These are phyloP conservation scores for Pulveroboletus frians DNA, from an alignment of 768 basidiomycete genomes.

Conservation along the genomic window DNA sequence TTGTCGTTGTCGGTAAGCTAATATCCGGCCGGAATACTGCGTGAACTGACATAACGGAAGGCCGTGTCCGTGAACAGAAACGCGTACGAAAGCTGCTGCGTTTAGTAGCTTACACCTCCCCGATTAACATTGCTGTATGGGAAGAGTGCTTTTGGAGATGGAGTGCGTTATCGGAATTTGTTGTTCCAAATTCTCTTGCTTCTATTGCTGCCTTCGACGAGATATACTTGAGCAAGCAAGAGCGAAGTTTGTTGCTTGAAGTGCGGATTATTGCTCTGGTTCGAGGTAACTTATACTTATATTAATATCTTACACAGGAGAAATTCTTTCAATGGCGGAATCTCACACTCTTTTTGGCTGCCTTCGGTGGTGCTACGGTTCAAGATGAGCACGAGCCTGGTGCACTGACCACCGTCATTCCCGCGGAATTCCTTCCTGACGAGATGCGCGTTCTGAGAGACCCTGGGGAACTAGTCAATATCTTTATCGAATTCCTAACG, in stretches of 20 bases:
- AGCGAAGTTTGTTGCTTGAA: constrained; percentile 36
- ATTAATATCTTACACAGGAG: constrained; percentile 43
- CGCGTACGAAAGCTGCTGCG: constrained; percentile 69
- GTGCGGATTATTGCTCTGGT: constrained; percentile 20
- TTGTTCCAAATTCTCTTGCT: constrained; percentile 38
- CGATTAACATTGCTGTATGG: constrained; percentile 76
- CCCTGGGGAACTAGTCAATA: constrained; percentile 52
- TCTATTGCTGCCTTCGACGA: constrained; percentile 33
- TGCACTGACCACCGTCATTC: constrained; percentile 51
- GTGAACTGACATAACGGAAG: constrained; percentile 31
- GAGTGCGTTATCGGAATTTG: constrained; percentile 56
- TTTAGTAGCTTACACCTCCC: constrained; percentile 54
- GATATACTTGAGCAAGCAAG: constrained; percentile 32
- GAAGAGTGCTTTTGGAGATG: constrained; percentile 77
- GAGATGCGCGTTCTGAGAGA: constrained; percentile 60
- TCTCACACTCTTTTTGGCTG: constrained; percentile 69
- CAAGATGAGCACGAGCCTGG: constrained; percentile 46
- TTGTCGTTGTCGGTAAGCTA: constrained; percentile 60
- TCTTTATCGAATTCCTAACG: constrained; percentile 66
- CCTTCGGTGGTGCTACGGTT: constrained; percentile 63
- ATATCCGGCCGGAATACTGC: not conserved
- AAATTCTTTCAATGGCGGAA: constrained; percentile 82
- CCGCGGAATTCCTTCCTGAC: constrained; percentile 60
- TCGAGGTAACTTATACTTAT: not conserved
- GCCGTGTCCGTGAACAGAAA: constrained; percentile 77